A percentile compares a stretch with the other conserved stretches of the same genome.
Conservation (phyloP, 306 rosid genomes). For the Vigna unguiculata region DNA sequence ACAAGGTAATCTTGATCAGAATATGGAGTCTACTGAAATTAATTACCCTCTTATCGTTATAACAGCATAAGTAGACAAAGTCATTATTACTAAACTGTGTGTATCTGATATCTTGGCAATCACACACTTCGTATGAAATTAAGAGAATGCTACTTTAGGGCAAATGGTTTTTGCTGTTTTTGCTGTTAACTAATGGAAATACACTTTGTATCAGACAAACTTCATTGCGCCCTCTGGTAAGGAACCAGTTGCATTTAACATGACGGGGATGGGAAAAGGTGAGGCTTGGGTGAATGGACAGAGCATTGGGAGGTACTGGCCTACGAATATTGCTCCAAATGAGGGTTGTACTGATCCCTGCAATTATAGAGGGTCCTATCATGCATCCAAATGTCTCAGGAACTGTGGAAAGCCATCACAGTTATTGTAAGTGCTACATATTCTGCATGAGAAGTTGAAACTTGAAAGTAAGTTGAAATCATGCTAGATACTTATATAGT, state of each 20-base stretch:
- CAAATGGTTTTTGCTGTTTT: slow-evolving; percentile 4
- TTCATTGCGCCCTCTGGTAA: slow-evolving; percentile 74
- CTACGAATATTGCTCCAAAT: slow-evolving; percentile 59
- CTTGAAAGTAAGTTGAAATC: slow-evolving; percentile 30
- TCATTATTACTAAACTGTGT: background rate
- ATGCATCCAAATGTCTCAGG: slow-evolving; percentile 68
- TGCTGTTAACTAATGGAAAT: slow-evolving; percentile 42
- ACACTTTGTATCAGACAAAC: slow-evolving; percentile 60
- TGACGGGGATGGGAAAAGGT: slow-evolving; percentile 93
- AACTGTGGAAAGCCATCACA: slow-evolving; percentile 95
- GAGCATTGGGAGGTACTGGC: slow-evolving; percentile 98
- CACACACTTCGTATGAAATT: slow-evolving; percentile 10
- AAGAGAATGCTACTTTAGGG: background rate
- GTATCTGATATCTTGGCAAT: background rate
- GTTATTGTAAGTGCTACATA: slow-evolving; percentile 61
- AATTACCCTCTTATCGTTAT: background rate
- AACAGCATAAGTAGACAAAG: slow-evolving; percentile 14
- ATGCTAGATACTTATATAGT: slow-evolving; percentile 21
- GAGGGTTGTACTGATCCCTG: slow-evolving; percentile 66
- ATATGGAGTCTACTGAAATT: background rate
- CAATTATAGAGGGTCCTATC: slow-evolving; percentile 66
- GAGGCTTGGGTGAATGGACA: slow-evolving; percentile 98
- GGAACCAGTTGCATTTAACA: slow-evolving; percentile 83
- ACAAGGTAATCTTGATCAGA: slow-evolving; percentile 68
- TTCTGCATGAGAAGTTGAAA: slow-evolving; percentile 25